A percentile compares a stretch with the other conserved stretches of the same genome.
Conservation (phyloP, 2,329 filamentous ascomycete species). For the Podosphaera fusca region DNA sequence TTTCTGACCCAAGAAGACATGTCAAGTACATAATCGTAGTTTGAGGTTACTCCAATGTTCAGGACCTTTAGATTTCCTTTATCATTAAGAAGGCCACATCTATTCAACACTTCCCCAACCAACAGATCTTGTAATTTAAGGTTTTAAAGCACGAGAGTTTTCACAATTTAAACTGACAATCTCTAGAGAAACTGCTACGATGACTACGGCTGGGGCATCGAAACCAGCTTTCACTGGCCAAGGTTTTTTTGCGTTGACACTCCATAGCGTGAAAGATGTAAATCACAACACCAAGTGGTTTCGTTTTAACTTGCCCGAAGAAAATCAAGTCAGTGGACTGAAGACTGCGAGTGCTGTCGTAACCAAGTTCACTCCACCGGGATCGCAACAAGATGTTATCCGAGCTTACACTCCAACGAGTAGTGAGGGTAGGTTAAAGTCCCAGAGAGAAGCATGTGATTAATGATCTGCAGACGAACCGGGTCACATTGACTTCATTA, state of each 20-base stretch:
- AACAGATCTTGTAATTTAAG: too few species aligned
- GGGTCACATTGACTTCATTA: slow-evolving; percentile 68
- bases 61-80: too few species aligned
- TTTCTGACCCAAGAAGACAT: too few species aligned
- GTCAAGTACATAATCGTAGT: too few species aligned
- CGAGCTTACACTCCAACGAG: slow-evolving; percentile 83
- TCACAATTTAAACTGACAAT: too few species aligned
- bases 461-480: slow-evolving; percentile 31
- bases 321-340: slow-evolving; percentile 65
- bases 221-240: slow-evolving; percentile 49
- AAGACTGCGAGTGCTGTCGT: slow-evolving; percentile 66
- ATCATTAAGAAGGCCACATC: too few species aligned
- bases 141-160: too few species aligned
- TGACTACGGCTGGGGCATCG: slow-evolving; percentile 2
- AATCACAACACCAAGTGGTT: slow-evolving; percentile 93
- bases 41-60: too few species aligned
- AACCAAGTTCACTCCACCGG: slow-evolving; percentile 74
- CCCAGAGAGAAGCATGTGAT: neutral
- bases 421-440: slow-evolving; percentile 39
- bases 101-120: too few species aligned
- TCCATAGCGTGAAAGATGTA: slow-evolving; percentile 54
- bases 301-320: slow-evolving; percentile 67
- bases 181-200: neutral
- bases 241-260: slow-evolving; percentile 62
- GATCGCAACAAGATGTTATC: slow-evolving; percentile 64